phyloP scores from a whole-genome alignment of 2,329 filamentous ascomycete species.

The Xylaria polymorpha region DNA sequence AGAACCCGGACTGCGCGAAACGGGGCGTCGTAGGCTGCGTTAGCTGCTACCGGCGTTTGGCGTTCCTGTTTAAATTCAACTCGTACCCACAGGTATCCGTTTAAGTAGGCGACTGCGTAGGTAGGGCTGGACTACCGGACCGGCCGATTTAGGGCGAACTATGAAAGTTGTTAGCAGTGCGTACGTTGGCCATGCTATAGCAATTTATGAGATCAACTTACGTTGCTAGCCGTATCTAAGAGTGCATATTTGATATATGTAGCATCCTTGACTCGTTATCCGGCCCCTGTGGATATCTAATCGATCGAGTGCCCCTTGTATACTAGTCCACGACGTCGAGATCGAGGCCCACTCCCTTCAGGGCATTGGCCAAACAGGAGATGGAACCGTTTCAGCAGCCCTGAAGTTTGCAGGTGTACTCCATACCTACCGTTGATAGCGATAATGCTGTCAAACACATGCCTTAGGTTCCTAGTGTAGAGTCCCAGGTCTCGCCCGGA shows the following conservation, averaged over 20 bases:
- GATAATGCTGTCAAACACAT: constrained; percentile 87
- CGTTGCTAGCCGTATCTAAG: constrained; percentile 70
- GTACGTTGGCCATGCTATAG: not conserved
- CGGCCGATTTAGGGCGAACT: constrained; percentile 80
- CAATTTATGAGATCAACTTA: constrained; percentile 60
- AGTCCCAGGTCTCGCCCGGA: constrained; percentile 78
- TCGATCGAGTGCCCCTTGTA: constrained; percentile 91
- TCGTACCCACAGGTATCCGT: constrained; percentile 56
- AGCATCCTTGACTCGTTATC: constrained; percentile 88
- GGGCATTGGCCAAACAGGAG: constrained; percentile 85
- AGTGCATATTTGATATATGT: constrained; percentile 82
- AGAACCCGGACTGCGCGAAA: constrained; percentile 51
- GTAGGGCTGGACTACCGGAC: constrained; percentile 74
- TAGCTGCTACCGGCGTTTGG: constrained; percentile 39
- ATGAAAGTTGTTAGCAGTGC: constrained; percentile 29
- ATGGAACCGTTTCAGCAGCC: constrained; percentile 92
- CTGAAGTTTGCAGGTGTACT: constrained; percentile 80
- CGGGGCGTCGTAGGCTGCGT: constrained; percentile 43
- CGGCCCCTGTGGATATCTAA: constrained; percentile 62
- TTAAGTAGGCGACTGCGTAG: constrained; percentile 68
- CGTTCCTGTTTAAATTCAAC: constrained; percentile 50
- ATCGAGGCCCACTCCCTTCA: constrained; percentile 82
- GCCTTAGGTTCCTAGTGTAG: constrained; percentile 79
- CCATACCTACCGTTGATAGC: constrained; percentile 76
- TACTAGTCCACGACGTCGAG: constrained; percentile 84